phyloP scores from a whole-genome alignment of 495 filamentous ascomycete genomes.

The Penicillium nucicola region DNA sequence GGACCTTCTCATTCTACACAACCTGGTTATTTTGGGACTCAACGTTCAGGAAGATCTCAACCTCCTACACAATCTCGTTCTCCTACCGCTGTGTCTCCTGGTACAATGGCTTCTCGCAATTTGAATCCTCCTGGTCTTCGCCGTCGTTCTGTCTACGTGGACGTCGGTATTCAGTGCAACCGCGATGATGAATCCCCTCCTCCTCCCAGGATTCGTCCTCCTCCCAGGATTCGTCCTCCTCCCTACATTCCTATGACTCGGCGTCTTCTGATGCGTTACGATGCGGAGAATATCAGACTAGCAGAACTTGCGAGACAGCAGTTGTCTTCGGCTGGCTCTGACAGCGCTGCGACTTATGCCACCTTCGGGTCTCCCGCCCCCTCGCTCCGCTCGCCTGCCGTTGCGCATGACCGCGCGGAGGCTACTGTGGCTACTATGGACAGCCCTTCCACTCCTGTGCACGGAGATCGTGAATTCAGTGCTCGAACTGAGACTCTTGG shows the following conservation, averaged over 20 bases:
- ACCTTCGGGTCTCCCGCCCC: slow-evolving; percentile 3
- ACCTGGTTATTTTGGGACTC: slow-evolving; percentile 13
- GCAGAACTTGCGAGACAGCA: slow-evolving; percentile 25
- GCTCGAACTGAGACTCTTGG: slow-evolving; percentile 2
- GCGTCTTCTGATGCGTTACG: slow-evolving; percentile 44
- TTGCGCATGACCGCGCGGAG: slow-evolving; percentile 3
- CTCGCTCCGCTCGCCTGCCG: slow-evolving; percentile 5
- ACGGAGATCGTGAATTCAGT: slow-evolving; percentile 6
- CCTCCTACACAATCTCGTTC: slow-evolving; percentile 29
- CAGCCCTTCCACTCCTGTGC: neutral
- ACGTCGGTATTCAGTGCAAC: slow-evolving; percentile 46
- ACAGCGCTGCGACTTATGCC: slow-evolving; percentile 6
- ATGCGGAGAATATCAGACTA: slow-evolving; percentile 35
- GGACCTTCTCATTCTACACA: slow-evolving; percentile 32
- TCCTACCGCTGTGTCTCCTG: slow-evolving; percentile 24
- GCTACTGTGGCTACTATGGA: slow-evolving; percentile 5
- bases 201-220: slow-evolving; percentile 12
- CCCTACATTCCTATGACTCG: slow-evolving; percentile 37
- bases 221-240: slow-evolving; percentile 5
- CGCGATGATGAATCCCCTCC: slow-evolving; percentile 22
- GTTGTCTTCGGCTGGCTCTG: slow-evolving; percentile 19
- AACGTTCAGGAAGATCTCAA: slow-evolving; percentile 15
- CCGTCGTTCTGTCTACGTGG: slow-evolving; percentile 38
- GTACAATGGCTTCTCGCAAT: neutral
- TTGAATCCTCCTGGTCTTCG: slow-evolving; percentile 9